phyloP scores from a whole-genome alignment of 108 stramenopile species.

The Aurantiochytrium sp. region DNA sequence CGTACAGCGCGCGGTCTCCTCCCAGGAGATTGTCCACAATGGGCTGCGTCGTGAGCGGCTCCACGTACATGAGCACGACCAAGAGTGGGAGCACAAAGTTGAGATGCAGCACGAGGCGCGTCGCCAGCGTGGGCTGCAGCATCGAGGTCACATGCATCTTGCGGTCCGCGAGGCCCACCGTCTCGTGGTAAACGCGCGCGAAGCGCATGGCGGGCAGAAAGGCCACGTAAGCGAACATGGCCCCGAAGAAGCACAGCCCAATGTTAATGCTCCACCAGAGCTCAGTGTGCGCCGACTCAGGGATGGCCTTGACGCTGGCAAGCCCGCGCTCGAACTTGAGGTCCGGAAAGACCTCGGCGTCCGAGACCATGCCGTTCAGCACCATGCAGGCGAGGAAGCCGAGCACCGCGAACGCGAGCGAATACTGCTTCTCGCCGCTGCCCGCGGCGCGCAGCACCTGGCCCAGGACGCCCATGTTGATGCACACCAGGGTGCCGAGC shows the following conservation, averaged over 20 bases:
- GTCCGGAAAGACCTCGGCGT: background rate
- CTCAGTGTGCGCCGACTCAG: background rate
- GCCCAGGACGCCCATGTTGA: background rate
- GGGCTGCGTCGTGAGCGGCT: background rate
- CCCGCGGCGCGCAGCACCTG: background rate
- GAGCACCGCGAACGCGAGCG: background rate
- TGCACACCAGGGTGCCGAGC: background rate
- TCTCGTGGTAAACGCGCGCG: slow-evolving; percentile 16
- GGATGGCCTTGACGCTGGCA: background rate
- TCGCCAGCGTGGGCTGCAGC: background rate
- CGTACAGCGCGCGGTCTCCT: background rate
- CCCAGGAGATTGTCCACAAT: background rate
- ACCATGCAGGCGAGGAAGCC: background rate
- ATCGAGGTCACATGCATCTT: background rate
- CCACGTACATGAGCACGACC: background rate
- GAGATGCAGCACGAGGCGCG: background rate
- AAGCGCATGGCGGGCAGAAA: slow-evolving; percentile 8
- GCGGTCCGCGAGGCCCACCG: background rate
- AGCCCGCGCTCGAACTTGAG: background rate
- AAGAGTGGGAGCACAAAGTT: background rate
- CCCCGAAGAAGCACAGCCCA: background rate
- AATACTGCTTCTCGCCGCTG: background rate
- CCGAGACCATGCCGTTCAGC: background rate
- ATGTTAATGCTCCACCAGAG: background rate
- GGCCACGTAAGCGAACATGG: background rate